Percentiles rank a stretch among this genome's conserved stretches.
These are phyloP conservation scores for Aphanomyces astaci DNA, from an alignment of 352 stramenopile genomes.

Conservation along the genomic window DNA sequence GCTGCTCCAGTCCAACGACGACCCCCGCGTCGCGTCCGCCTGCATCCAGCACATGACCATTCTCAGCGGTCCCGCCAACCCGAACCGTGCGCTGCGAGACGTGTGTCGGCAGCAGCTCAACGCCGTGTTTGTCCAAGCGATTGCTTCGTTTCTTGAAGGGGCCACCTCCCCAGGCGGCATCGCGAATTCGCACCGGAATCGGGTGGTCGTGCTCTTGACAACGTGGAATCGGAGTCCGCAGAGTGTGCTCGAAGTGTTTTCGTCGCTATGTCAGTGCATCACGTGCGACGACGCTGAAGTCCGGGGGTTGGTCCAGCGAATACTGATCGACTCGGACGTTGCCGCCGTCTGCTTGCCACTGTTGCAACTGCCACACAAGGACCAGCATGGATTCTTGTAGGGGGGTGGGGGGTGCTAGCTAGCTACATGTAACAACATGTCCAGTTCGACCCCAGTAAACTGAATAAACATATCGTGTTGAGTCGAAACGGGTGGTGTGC, in stretches of 20 bases:
- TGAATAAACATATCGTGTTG: not conserved
- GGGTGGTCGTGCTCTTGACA: slow-evolving; percentile 58
- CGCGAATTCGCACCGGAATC: slow-evolving; percentile 17
- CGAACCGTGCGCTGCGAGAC: slow-evolving; percentile 8
- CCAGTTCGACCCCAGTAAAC: too few species aligned
- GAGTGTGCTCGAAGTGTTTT: slow-evolving; percentile 66
- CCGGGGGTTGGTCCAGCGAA: slow-evolving; percentile 51
- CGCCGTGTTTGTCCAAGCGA: not conserved
- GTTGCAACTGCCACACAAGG: not conserved
- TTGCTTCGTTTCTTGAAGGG: not conserved
- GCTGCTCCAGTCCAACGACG: slow-evolving; percentile 31
- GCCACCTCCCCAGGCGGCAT: not conserved
- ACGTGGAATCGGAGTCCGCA: slow-evolving; percentile 46
- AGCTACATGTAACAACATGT: not conserved
- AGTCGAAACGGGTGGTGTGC: not conserved
- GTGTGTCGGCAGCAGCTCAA: slow-evolving; percentile 9
- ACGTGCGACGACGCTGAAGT: slow-evolving; percentile 55
- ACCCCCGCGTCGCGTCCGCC: slow-evolving; percentile 13
- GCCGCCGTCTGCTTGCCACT: slow-evolving; percentile 40
- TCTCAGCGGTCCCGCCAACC: slow-evolving; percentile 30
- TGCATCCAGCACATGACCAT: slow-evolving; percentile 71
- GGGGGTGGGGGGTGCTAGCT: too few species aligned
- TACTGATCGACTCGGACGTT: slow-evolving; percentile 49
- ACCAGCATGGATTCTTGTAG: too few species aligned
- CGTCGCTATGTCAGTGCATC: slow-evolving; percentile 69